A percentile compares a stretch with the other conserved stretches of the same genome.
These are phyloP conservation scores for Aspergillus nidulans DNA, from an alignment of 495 filamentous ascomycete species.

Conservation along the genomic window DNA sequence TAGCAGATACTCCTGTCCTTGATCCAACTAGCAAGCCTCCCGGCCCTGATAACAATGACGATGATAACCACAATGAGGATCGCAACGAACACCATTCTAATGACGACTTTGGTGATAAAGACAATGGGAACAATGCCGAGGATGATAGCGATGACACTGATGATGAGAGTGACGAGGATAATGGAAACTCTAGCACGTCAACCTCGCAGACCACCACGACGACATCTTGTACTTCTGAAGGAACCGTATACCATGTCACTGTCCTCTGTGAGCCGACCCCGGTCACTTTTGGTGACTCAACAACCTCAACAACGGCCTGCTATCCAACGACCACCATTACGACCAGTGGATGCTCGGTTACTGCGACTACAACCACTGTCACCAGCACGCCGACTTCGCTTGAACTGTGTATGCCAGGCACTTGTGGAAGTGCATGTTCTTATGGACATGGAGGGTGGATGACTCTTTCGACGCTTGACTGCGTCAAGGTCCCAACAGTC, in stretches of 20 bases:
- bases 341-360: conserved; percentile 6
- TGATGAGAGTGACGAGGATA: not conserved
- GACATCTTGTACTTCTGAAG: not conserved
- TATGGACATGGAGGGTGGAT: not conserved
- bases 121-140: not conserved
- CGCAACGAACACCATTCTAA: no score
- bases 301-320: not conserved
- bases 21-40: no score
- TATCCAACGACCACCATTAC: not conserved
- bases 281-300: not conserved
- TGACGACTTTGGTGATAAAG: no score
- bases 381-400: not conserved
- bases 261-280: not conserved
- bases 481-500: not conserved
- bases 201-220: not conserved
- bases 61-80: no score
- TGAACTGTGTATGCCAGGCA: not conserved
- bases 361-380: conserved; percentile 2
- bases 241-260: not conserved
- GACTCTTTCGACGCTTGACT: not conserved
- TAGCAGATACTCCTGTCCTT: no score
- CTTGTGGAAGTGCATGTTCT: not conserved
- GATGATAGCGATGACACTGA: not conserved
- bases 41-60: not conserved
- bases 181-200: not conserved